Percentiles rank a stretch among this genome's conserved stretches.
Conservation (phyloP, 2,329 filamentous ascomycete species). For the Aureobasidium mangrovei region DNA sequence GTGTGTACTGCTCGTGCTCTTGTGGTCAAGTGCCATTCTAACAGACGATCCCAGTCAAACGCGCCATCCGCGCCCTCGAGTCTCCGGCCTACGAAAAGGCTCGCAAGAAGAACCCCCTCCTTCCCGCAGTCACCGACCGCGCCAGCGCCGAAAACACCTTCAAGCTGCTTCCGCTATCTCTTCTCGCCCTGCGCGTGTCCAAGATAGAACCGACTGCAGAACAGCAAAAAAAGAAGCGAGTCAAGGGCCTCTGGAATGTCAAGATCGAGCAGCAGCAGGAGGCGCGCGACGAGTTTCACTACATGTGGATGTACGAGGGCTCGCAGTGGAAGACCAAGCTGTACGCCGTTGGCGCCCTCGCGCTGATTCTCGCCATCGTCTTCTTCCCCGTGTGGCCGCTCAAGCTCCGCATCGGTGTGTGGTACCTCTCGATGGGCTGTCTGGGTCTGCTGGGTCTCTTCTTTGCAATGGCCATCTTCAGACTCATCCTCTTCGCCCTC, state of each 20-base stretch:
- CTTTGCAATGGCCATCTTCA: constrained; percentile 96
- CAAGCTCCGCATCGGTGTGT: constrained; percentile 82
- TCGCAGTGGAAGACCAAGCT: constrained; percentile 89
- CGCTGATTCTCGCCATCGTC: constrained; percentile 78
- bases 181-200: constrained; percentile 81
- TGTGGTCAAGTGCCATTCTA: neutral
- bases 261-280: constrained; percentile 95
- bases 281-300: constrained; percentile 77
- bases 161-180: constrained; percentile 87
- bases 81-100: constrained; percentile 87
- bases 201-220: constrained; percentile 73
- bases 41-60: constrained; percentile 63
- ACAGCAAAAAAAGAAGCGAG: constrained; percentile 66
- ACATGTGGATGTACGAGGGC: constrained; percentile 93
- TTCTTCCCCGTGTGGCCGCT: constrained; percentile 96
- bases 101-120: constrained; percentile 75
- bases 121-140: constrained; percentile 81
- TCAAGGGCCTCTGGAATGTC: constrained; percentile 95
- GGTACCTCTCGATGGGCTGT: constrained; percentile 94
- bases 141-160: constrained; percentile 86
- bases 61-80: constrained; percentile 81
- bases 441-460: constrained; percentile 83
- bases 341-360: constrained; percentile 74
- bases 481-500: constrained; percentile 85
- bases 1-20: constrained; percentile 36